Percentiles rank a stretch among this genome's conserved stretches.
Conservation (phyloP, 148 eudicot genomes). For the Camellia granthamiana region DNA sequence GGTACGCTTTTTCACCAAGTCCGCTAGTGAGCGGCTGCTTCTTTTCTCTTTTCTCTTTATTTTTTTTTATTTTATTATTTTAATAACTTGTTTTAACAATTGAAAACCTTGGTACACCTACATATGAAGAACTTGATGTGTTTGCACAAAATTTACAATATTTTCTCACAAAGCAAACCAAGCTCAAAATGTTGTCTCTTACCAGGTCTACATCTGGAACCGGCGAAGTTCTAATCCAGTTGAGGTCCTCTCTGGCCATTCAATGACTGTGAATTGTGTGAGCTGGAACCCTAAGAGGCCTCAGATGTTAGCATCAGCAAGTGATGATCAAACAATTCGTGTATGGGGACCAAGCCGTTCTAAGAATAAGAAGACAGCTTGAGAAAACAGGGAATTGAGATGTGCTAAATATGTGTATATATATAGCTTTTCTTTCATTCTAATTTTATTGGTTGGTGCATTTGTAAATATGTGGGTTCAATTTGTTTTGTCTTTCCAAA, state of each 20-base stretch:
- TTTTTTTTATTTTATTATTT: background rate
- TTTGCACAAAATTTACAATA: background rate
- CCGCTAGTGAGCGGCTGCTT: background rate
- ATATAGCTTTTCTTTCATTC: background rate
- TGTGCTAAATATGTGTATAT: background rate
- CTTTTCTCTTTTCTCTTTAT: too few relatives aligned
- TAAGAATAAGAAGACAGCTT: conserved; percentile 14
- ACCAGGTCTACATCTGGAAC: conserved; percentile 89
- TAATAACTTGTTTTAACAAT: background rate
- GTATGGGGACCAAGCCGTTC: conserved; percentile 68
- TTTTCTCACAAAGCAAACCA: background rate
- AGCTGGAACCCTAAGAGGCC: conserved; percentile 88
- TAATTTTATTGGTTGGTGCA: background rate
- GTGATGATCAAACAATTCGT: conserved; percentile 91
- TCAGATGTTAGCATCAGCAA: conserved; percentile 89
- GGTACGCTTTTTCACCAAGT: conserved; percentile 38
- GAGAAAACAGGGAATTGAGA: conserved; percentile 5
- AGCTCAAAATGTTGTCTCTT: conserved; percentile 3
- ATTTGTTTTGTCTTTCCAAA: conserved; percentile 2
- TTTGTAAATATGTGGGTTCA: conserved; percentile 11
- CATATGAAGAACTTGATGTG: background rate
- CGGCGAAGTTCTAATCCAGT: conserved; percentile 58
- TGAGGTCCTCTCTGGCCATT: conserved; percentile 71
- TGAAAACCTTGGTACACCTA: background rate
- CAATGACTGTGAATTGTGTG: conserved; percentile 85